phyloP scores from a whole-genome alignment of 2,329 filamentous ascomycete species.

The Pestalotiopsis sp. region DNA sequence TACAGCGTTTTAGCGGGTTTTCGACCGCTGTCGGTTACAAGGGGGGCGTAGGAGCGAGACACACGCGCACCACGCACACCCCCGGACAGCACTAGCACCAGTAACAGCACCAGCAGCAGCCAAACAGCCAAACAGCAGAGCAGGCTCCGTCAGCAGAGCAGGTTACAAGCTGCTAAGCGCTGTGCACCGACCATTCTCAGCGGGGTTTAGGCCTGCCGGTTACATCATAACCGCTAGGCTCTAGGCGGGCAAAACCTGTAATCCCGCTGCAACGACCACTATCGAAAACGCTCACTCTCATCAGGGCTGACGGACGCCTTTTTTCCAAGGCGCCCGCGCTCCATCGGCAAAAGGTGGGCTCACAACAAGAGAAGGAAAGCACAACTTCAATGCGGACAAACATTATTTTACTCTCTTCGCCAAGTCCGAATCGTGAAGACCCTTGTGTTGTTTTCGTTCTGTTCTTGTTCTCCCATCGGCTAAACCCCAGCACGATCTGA shows the following conservation, averaged over 20 bases:
- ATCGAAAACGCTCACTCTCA: background rate
- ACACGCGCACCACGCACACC: background rate
- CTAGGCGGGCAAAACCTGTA: constrained; percentile 14
- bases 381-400: background rate
- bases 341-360: background rate
- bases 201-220: constrained; percentile 9
- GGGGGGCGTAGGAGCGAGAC: background rate
- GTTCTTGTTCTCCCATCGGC: background rate
- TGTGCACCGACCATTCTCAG: constrained; percentile 1
- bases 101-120: constrained; percentile 10
- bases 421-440: background rate
- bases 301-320: constrained; percentile 2
- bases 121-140: constrained; percentile 30
- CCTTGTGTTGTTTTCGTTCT: background rate
- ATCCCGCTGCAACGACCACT: constrained; percentile 5
- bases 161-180: constrained; percentile 13
- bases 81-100: constrained; percentile 22
- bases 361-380: background rate
- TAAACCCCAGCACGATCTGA: background rate
- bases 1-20: constrained; percentile 16
- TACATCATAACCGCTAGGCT: constrained; percentile 14
- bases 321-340: background rate
- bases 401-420: background rate
- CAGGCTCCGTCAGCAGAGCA: constrained; percentile 10
- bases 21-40: constrained; percentile 17